These are phyloP conservation scores for Claviceps arundinis DNA, from an alignment of 2,329 filamentous ascomycete species.

Conservation along the genomic window DNA sequence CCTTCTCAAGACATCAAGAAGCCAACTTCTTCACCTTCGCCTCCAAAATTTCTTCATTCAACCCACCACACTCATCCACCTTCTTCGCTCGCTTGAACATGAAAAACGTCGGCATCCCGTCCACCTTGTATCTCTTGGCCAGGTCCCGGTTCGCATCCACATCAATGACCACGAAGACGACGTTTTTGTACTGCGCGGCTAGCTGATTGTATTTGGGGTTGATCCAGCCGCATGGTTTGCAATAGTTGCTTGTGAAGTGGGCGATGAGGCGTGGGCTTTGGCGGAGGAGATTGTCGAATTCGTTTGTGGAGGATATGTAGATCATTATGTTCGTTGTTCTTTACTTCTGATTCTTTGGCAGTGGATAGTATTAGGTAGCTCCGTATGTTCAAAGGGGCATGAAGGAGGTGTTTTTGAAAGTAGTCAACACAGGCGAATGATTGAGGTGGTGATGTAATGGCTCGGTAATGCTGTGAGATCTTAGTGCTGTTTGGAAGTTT, in stretches of 20 bases:
- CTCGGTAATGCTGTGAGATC: no score
- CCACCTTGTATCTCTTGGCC: conserved; percentile 62
- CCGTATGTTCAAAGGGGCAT: no score
- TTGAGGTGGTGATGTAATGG: no score
- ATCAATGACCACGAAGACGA: conserved; percentile 80
- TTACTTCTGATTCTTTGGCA: no score
- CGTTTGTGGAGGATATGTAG: conserved; percentile 13
- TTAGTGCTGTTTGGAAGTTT: no score
- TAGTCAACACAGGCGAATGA: no score
- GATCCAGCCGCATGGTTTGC: conserved; percentile 88
- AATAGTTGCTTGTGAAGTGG: conserved; percentile 67
- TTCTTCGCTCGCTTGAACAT: conserved; percentile 72
- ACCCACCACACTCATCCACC: conserved; percentile 34
- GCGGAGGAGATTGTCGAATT: conserved; percentile 40
- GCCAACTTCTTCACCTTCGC: conserved; percentile 1
- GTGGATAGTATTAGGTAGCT: no score
- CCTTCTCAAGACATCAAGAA: not conserved
- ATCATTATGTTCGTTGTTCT: not conserved
- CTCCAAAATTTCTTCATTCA: conserved; percentile 2
- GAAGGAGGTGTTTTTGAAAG: no score
- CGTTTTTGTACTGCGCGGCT: conserved; percentile 34
- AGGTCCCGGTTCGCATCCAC: conserved; percentile 71
- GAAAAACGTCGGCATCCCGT: conserved; percentile 87
- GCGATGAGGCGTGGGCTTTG: conserved; percentile 48
- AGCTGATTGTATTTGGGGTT: conserved; percentile 47